Evolutionary conservation across 805 yeast genomes (phyloP).

Genomic region (Cyberlindnera sargentensis): DNA sequence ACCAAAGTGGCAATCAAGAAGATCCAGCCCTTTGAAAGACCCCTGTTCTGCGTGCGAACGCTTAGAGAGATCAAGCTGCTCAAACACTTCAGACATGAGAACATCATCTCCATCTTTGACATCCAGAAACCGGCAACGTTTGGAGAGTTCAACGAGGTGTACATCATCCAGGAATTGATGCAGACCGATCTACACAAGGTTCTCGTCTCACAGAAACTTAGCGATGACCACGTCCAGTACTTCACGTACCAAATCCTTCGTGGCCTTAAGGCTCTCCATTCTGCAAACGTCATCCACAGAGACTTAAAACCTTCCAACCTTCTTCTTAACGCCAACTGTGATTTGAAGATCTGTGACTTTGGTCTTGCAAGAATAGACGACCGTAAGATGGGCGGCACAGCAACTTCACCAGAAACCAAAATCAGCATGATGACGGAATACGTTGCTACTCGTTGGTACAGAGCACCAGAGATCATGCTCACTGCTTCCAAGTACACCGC

Average conservation of each 20-base stretch:
- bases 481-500: conserved; percentile 65
- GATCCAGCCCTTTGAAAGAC: conserved; percentile 62
- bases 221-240: conserved; percentile 64
- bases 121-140: conserved; percentile 55
- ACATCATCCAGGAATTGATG: conserved; percentile 72
- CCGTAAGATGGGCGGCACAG: conserved; percentile 28
- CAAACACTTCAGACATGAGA: conserved; percentile 64
- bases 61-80: conserved; percentile 63
- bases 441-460: conserved; percentile 80
- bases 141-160: conserved; percentile 63
- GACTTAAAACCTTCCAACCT: conserved; percentile 74
- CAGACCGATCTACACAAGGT: conserved; percentile 65
- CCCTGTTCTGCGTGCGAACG: conserved; percentile 62
- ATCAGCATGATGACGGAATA: conserved; percentile 65
- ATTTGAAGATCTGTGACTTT: conserved; percentile 72
- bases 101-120: conserved; percentile 59
- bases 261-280: conserved; percentile 64
- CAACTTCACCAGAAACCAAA: conserved; percentile 40
- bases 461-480: conserved; percentile 81
- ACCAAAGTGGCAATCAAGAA: conserved; percentile 71
- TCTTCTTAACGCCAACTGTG: conserved; percentile 62
- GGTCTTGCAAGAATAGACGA: conserved; percentile 42
- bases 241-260: conserved; percentile 63
- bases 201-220: conserved; percentile 46
- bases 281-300: conserved; percentile 67